Evolutionary conservation across 257 asterid species (phyloP), one percentile per base, ranked within the genome.

Genomic region (Penstemon barbatus): DNA sequence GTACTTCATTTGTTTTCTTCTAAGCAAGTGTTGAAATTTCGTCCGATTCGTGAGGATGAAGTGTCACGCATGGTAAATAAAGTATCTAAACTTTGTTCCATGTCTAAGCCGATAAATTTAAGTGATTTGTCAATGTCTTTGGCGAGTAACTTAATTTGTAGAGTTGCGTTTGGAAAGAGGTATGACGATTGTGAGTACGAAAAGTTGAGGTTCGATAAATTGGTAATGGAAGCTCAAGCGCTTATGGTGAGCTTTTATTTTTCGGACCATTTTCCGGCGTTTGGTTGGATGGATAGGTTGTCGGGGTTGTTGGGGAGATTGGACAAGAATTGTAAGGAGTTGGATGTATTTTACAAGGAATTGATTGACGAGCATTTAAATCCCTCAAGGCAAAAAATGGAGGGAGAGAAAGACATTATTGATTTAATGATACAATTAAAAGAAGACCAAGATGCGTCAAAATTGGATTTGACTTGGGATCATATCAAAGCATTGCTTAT

Each of bases 401-500:
- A 15, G 0, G 11, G 59, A 40, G 19, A 25, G 33, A 25, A 61
- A 0, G 86, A 83, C 71, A 68, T 83, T 51, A 54, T 83, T 25
- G 84, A 81, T 69, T 68, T 80, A 57, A 59, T 83, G 75, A 60
- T 83, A 40, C 19, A 71, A 40, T 68, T 80, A 60, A 80, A 80
- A 41, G 13, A 69, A 2, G 5, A 40, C 7, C 55, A 73, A 3
- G 37, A 44, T 3, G 46, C 79, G 0, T 68, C 70, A 2, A 66
- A 75, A 0, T 3, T 58, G 8, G 72, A 61, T 39, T 18, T 73
- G 7, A 72, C 71, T 38, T 66, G 77, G 74, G 79, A 83, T 62
- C 79, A 78, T 53, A 68, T 83, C 70, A 83, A 81, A 66, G 89
- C 79, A 18, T 2, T 83, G 65, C 86, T 83, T 54, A 78, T 78